These are phyloP conservation scores for Grosmannia huntii DNA, from an alignment of 2,329 filamentous ascomycete genomes.

Conservation along the genomic window DNA sequence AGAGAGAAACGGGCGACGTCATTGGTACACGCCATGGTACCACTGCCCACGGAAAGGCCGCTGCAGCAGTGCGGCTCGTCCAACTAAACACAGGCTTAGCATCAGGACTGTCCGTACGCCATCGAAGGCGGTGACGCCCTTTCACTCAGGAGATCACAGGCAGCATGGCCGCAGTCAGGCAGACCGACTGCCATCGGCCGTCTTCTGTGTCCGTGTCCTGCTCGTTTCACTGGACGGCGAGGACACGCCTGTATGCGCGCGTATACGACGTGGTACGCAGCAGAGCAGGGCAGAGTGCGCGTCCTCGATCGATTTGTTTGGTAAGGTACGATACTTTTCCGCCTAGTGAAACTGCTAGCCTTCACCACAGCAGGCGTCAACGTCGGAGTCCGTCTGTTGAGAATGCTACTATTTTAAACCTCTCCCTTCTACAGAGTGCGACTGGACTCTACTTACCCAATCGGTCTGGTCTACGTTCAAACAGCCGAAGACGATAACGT, in stretches of 20 bases:
- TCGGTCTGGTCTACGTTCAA: too few relatives aligned
- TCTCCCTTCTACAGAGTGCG: too few relatives aligned
- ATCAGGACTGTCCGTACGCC: background rate
- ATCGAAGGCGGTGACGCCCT: background rate
- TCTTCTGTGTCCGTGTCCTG: background rate
- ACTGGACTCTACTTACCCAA: too few relatives aligned
- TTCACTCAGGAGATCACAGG: background rate
- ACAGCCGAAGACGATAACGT: too few relatives aligned
- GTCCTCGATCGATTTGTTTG: background rate
- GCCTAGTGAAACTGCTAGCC: background rate
- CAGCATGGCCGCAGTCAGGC: background rate
- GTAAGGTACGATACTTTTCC: background rate
- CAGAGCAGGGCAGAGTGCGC: background rate
- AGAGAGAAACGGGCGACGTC: constrained; percentile 4
- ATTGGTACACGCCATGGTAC: constrained; percentile 4
- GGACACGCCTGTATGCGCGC: background rate
- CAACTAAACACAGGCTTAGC: too few relatives aligned
- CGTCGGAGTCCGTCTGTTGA: too few relatives aligned
- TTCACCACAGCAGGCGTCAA: background rate
- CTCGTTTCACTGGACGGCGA: background rate
- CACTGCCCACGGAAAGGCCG: background rate
- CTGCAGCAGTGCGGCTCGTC: constrained; percentile 8
- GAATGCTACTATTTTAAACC: too few relatives aligned
- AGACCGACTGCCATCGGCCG: background rate
- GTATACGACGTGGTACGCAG: background rate